Percentiles rank a stretch among this genome's conserved stretches.
These are phyloP conservation scores for Lasiodiplodia sp. DNA, from an alignment of 2,329 filamentous ascomycete species.

Conservation along the genomic window DNA sequence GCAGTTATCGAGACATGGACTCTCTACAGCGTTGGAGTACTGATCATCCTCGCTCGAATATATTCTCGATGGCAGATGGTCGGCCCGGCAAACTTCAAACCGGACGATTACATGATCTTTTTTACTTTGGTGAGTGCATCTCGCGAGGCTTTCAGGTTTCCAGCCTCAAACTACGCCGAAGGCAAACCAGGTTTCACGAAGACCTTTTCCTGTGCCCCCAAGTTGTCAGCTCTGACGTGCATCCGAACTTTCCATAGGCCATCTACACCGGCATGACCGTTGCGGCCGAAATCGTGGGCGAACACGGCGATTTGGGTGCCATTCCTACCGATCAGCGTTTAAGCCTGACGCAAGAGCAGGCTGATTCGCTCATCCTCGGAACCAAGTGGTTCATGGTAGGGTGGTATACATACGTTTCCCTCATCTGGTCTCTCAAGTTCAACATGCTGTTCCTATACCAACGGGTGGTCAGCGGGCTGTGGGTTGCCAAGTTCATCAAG, in stretches of 20 bases:
- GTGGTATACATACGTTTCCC: slow-evolving; percentile 43
- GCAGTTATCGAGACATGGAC: slow-evolving; percentile 45
- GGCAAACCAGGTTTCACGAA: neutral
- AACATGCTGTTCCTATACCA: slow-evolving; percentile 53
- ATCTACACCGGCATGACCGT: slow-evolving; percentile 36
- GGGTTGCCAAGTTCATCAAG: slow-evolving; percentile 47
- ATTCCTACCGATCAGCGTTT: slow-evolving; percentile 44
- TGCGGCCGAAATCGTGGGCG: slow-evolving; percentile 39
- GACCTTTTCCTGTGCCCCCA: too few species aligned
- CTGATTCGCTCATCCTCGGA: slow-evolving; percentile 40
- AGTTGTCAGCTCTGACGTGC: too few species aligned
- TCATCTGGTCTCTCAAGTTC: slow-evolving; percentile 52
- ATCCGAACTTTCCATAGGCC: neutral
- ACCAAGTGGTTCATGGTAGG: slow-evolving; percentile 49
- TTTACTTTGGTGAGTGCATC: slow-evolving; percentile 39
- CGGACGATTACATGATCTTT: slow-evolving; percentile 46
- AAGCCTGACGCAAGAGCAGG: slow-evolving; percentile 40
- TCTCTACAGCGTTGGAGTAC: slow-evolving; percentile 44
- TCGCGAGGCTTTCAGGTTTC: neutral
- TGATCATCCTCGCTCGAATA: slow-evolving; percentile 42
- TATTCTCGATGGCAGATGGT: slow-evolving; percentile 46
- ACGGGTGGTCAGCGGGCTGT: slow-evolving; percentile 46
- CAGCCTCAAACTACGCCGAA: too few species aligned
- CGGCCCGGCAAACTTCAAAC: slow-evolving; percentile 41
- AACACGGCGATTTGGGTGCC: slow-evolving; percentile 40